Evolutionary conservation across 768 basidiomycete species (phyloP).

Genomic region (Lactarius hengduanensis): DNA sequence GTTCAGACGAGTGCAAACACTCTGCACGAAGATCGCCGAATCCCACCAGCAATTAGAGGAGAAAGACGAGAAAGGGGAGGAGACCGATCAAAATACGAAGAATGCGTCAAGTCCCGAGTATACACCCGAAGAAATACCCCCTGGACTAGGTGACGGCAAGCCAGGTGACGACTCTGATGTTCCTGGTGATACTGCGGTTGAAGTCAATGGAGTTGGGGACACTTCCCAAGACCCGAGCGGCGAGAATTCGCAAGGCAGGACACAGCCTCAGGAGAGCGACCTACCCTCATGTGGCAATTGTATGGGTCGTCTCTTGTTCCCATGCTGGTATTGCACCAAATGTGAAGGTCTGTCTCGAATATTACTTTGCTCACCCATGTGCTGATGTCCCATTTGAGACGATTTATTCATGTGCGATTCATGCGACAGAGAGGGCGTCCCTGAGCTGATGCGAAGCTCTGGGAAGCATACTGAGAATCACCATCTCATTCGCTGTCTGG

Average conservation of each 20-base stretch:
- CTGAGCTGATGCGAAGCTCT: conserved; percentile 3
- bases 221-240: too few species aligned
- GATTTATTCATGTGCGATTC: conserved; percentile 17
- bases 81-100: not conserved
- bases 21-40: not conserved
- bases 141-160: not conserved
- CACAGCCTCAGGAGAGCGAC: conserved; percentile 26
- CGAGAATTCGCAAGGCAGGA: not conserved
- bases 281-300: conserved; percentile 30
- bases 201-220: too few species aligned
- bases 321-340: conserved; percentile 6
- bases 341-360: not conserved
- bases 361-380: not conserved
- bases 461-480: conserved; percentile 10
- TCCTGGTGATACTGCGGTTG: too few species aligned
- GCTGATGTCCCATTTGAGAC: not conserved
- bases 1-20: not conserved
- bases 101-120: not conserved
- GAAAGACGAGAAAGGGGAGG: not conserved
- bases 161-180: not conserved
- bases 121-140: too few species aligned
- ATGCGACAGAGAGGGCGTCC: conserved; percentile 26
- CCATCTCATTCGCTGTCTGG: conserved; percentile 15
- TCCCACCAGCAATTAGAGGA: too few species aligned
- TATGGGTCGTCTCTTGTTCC: conserved; percentile 21